A percentile compares a stretch with the other conserved stretches of the same genome.
These are phyloP conservation scores for Gaeumannomyces sp. DNA, from an alignment of 2,329 filamentous ascomycete genomes.

Conservation along the genomic window DNA sequence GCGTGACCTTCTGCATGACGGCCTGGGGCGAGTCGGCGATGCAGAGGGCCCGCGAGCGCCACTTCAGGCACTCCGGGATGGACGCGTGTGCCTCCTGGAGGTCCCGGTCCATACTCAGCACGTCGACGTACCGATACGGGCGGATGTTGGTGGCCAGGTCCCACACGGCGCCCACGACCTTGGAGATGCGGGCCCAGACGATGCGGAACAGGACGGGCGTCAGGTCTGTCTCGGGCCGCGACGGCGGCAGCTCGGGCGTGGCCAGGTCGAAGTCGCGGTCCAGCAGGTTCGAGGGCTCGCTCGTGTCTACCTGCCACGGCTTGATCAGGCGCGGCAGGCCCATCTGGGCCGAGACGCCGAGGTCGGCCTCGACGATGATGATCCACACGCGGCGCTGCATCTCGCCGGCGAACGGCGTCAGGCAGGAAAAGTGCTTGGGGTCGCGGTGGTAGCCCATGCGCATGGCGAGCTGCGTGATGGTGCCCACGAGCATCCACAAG, in stretches of 20 bases:
- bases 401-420: slow-evolving; percentile 44
- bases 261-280: slow-evolving; percentile 48
- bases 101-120: slow-evolving; percentile 18
- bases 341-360: slow-evolving; percentile 45
- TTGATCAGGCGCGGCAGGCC: slow-evolving; percentile 45
- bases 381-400: slow-evolving; percentile 44
- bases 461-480: slow-evolving; percentile 22
- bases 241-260: slow-evolving; percentile 33
- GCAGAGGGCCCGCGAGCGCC: slow-evolving; percentile 7
- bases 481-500: slow-evolving; percentile 22
- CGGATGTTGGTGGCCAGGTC: slow-evolving; percentile 13
- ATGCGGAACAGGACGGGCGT: slow-evolving; percentile 26
- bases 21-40: slow-evolving; percentile 18
- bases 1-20: slow-evolving; percentile 20
- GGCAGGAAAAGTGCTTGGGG: slow-evolving; percentile 31
- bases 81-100: slow-evolving; percentile 15
- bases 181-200: slow-evolving; percentile 17
- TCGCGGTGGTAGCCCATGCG: slow-evolving; percentile 43
- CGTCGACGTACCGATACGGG: slow-evolving; percentile 13
- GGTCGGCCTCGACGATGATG: slow-evolving; percentile 39
- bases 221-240: slow-evolving; percentile 35
- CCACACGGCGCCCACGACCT: slow-evolving; percentile 18
- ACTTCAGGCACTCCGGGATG: slow-evolving; percentile 14
- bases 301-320: slow-evolving; percentile 39
- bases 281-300: slow-evolving; percentile 37